Base-by-base conservation (phyloP, 257 asterid species). In the Plectranthus barbatus region DNA sequence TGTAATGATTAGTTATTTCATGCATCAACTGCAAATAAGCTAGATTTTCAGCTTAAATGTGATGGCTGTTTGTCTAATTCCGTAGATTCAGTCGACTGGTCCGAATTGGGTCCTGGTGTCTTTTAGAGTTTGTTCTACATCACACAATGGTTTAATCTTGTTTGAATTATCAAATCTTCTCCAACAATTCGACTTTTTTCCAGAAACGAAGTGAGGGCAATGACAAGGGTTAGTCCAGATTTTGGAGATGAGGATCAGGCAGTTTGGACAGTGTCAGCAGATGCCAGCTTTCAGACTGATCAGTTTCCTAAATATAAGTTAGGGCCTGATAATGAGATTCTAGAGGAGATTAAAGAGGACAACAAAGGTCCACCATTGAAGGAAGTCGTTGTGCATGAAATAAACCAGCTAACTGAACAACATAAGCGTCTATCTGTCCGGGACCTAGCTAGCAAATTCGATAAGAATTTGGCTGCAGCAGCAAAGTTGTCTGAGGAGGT, bases 201-300 rank as follows among this genome's bases (percentile, higher is more conserved):
- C 78, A 77, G 86, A 73, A 41, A 57, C 41, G 54, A 14, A 53
- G 52, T 57, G 14, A 46, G 68, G 64, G 65, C 75, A 48, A 91
- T 92, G 99, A 89, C 99, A 72, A 92, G 86, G 87, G 84, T 88
- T 33, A 86, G 95, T 74, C 99, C 99, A 7, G 91, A 79, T 46
- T 74, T 74, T 19, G 95, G 87, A 36, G 87, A 72, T 7, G 90
- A 76, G 77, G 82, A 66, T 68, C 85, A 80, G 75, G 74, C 73
- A 5, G 80, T 80, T 65, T 68, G 73, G 74, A 78, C 95, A 0
- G 86, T 92, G 57, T 80, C 99, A 4, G 74, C 84, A 9, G 95
- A 86, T 54, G 96, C 83, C 63, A 82, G 88, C 82, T 92, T 92
- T 56, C 73, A 67, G 73, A 64, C 76, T n/a, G 63, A 82, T 56